These are phyloP conservation scores for Cladorrhinum samala DNA, from an alignment of 495 filamentous ascomycete genomes.

Conservation along the genomic window DNA sequence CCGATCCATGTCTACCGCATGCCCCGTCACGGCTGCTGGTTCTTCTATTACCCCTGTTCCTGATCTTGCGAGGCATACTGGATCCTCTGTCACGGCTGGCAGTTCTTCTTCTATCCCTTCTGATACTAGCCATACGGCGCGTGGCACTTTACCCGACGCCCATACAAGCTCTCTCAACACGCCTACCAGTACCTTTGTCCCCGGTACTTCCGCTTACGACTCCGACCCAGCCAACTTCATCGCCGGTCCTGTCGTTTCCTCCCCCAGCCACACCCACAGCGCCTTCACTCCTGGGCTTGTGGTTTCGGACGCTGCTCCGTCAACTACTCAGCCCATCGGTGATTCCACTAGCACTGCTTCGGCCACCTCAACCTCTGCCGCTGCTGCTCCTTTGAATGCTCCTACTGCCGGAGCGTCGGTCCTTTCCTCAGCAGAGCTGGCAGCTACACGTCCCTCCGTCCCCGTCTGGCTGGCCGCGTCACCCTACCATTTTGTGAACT, in stretches of 20 bases:
- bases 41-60: not conserved
- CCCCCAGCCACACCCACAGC: not conserved
- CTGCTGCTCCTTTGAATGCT: not conserved
- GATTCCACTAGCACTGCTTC: not conserved
- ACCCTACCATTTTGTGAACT: not conserved
- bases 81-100: not conserved
- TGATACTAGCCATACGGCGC: not conserved
- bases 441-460: not conserved
- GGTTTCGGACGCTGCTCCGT: no score
- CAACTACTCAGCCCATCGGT: not conserved
- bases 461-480: not conserved
- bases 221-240: no score
- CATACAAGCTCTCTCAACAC: no score
- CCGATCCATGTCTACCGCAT: not conserved
- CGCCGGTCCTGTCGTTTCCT: no score
- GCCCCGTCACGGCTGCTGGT: not conserved
- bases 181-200: no score
- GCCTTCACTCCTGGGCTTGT: no score
- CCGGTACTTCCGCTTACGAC: no score
- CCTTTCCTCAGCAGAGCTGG: not conserved
- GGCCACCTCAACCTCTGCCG: not conserved
- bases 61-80: not conserved
- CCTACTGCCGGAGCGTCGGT: not conserved
- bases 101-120: not conserved
- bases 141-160: no score